Conservation (phyloP, 1,284 basidiomycete genomes). For the Cryptococcus sp. region DNA sequence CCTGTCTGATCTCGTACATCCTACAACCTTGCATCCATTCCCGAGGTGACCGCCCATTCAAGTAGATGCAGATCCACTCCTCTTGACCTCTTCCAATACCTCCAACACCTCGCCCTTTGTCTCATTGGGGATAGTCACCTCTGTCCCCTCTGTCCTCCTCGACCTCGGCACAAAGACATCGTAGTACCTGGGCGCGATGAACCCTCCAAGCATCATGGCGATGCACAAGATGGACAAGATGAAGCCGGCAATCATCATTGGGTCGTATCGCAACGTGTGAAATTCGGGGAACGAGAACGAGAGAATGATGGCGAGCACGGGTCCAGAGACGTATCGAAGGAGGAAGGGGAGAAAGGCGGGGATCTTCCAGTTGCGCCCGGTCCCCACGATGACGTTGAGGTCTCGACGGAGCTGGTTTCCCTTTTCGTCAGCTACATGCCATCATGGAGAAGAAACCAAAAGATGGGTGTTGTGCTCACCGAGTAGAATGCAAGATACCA, state of each 20-base stretch:
- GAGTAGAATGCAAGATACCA: constrained; percentile 26
- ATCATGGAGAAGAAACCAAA: background rate
- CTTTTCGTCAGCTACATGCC: constrained; percentile 1
- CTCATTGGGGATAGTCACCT: constrained; percentile 12
- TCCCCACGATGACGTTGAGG: constrained; percentile 20
- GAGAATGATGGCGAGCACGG: constrained; percentile 23
- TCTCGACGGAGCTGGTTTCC: constrained; percentile 23
- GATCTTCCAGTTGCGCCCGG: constrained; percentile 20
- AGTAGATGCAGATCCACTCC: background rate
- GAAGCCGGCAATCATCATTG: constrained; percentile 23
- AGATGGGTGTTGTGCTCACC: constrained; percentile 6
- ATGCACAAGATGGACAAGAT: constrained; percentile 16
- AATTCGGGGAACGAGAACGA: constrained; percentile 23
- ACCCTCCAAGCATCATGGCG: constrained; percentile 12
- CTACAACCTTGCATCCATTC: too few relatives aligned
- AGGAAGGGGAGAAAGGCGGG: constrained; percentile 18
- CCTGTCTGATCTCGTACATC: too few relatives aligned
- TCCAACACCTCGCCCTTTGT: constrained; percentile 10
- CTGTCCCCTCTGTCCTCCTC: constrained; percentile 16
- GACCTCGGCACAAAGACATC: constrained; percentile 14
- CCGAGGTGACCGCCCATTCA: too few relatives aligned
- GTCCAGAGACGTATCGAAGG: constrained; percentile 19
- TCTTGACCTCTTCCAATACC: background rate
- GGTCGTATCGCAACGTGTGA: constrained; percentile 18
- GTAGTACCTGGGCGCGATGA: constrained; percentile 17